phyloP scores from a whole-genome alignment of 1,284 basidiomycete species.

The Vanrija sp. region DNA sequence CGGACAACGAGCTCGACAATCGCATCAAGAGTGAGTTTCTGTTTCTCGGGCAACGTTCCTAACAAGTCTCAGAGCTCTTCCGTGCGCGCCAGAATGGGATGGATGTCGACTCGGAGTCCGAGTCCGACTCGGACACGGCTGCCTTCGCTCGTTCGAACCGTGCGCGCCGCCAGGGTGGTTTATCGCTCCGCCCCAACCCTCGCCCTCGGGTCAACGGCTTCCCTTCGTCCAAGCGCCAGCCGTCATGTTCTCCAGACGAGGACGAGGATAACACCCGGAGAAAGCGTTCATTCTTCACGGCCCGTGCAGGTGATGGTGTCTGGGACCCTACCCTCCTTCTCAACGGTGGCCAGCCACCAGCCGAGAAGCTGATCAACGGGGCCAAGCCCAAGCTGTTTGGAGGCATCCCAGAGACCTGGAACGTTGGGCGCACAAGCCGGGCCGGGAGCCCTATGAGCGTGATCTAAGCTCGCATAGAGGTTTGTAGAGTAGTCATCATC shows the following conservation, averaged over 20 bases:
- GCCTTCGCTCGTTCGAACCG: slow-evolving; percentile 22
- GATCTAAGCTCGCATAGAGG: slow-evolving; percentile 6
- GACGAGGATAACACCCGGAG: slow-evolving; percentile 14
- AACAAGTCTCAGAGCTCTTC: slow-evolving; percentile 19
- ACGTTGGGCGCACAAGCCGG: slow-evolving; percentile 19
- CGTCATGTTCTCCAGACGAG: slow-evolving; percentile 11
- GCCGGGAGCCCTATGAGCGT: slow-evolving; percentile 33
- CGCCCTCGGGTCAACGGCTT: slow-evolving; percentile 18
- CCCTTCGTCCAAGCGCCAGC: slow-evolving; percentile 16
- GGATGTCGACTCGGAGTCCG: slow-evolving; percentile 25
- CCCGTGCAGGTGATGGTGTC: slow-evolving; percentile 13
- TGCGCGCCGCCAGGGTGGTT: slow-evolving; percentile 23
- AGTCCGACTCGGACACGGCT: slow-evolving; percentile 23
- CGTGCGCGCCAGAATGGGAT: slow-evolving; percentile 9
- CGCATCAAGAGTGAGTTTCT: slow-evolving; percentile 40
- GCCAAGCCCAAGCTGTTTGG: slow-evolving; percentile 23
- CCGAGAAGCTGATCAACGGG: slow-evolving; percentile 17
- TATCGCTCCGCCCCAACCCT: slow-evolving; percentile 20
- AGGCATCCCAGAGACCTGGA: slow-evolving; percentile 22
- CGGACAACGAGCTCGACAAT: slow-evolving; percentile 47
- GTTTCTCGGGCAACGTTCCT: neutral
- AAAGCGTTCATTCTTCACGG: slow-evolving; percentile 23
- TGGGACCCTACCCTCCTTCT: slow-evolving; percentile 19
- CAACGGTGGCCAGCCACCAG: slow-evolving; percentile 7
- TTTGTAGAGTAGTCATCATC: slow-evolving; percentile 4